Base-by-base conservation (phyloP, 495 filamentous ascomycete genomes). In the Penicillium herquei region DNA sequence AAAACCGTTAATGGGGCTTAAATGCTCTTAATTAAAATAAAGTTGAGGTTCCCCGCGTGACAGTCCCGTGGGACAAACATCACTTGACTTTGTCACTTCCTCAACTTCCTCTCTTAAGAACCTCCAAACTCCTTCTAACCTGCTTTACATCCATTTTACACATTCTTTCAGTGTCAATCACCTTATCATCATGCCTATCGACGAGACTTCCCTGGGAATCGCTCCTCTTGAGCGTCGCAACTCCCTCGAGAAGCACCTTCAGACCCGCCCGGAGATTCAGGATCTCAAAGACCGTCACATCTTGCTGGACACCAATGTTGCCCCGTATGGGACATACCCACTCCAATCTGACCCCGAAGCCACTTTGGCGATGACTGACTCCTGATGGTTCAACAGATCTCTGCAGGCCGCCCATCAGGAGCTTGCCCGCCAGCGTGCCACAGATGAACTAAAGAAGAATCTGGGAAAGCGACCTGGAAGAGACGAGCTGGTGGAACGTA, bases 231-330 rank as follows among this genome's bases (percentile, higher is more conserved):
- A 85, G 60, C 87, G 92, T 62, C 89, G 89, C 71, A 87, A 95
- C 75, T 91, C 88, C n/a, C 84, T 96, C 32, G 90, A 94, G 73
- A 90, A 88, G 62, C 89, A 92, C 63, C 81, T 96, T 54, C 83
- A 87, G 65, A 83, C 82, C 52, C 87, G 91, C 37, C 91, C 91
- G 10, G 88, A 92, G 17, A 78, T 83, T 40, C 77, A 91, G 64
- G 91, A 96, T 55, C 84, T 96, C 49, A 90, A 88, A 71, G 80
- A 89, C 55, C 71, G 83, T 47, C 83, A 91, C 61, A 91, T 91
- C 59, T 69, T 91, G 41, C 75, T 87, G n/a, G 81, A 89, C 59
- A 89, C 83, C 13, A 85, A 78, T 59, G 81, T 85, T 52, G 87
- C 87, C 7, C 87, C 87, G 83, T 89, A 71, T 35, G 79, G 69